phyloP scores from a whole-genome alignment of 73 alveolate species.

The Symbiodinium natans region DNA sequence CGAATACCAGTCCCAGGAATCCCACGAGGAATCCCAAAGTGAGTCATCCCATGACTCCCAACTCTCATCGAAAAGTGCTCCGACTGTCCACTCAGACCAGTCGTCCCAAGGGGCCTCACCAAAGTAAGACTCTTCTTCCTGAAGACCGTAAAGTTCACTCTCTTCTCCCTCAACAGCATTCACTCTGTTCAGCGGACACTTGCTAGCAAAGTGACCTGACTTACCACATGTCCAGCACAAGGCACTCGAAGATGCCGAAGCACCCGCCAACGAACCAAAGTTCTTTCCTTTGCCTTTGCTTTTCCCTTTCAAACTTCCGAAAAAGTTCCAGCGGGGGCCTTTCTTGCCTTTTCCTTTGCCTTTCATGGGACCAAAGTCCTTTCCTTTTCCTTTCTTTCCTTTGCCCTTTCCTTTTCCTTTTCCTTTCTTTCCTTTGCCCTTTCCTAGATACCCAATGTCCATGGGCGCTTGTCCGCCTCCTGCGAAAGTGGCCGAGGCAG shows the following conservation, averaged over 20 bases:
- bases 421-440: not conserved
- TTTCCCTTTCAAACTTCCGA: too few species aligned
- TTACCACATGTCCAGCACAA: not conserved
- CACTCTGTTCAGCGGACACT: not conserved
- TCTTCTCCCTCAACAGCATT: not conserved
- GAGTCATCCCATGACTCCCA: too few species aligned
- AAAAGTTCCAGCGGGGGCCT: too few species aligned
- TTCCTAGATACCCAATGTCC: not conserved
- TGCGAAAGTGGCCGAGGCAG: too few species aligned
- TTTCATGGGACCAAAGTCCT: not conserved
- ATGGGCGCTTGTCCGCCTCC: slow-evolving; percentile 5
- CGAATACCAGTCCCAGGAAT: too few species aligned
- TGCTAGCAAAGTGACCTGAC: not conserved
- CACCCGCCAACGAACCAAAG: too few species aligned
- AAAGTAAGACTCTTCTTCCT: not conserved
- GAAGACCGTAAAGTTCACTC: not conserved
- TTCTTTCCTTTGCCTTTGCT: too few species aligned
- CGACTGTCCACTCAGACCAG: too few species aligned
- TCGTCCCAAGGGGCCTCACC: too few species aligned
- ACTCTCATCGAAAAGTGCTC: too few species aligned
- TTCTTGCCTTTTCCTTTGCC: slow-evolving; percentile 38
- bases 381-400: not conserved
- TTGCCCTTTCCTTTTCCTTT: not conserved
- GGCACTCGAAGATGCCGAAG: not conserved
- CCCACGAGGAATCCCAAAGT: too few species aligned